Evolutionary conservation across 2,329 filamentous ascomycete genomes (phyloP).

Genomic region (Penicillium brasilianum): DNA sequence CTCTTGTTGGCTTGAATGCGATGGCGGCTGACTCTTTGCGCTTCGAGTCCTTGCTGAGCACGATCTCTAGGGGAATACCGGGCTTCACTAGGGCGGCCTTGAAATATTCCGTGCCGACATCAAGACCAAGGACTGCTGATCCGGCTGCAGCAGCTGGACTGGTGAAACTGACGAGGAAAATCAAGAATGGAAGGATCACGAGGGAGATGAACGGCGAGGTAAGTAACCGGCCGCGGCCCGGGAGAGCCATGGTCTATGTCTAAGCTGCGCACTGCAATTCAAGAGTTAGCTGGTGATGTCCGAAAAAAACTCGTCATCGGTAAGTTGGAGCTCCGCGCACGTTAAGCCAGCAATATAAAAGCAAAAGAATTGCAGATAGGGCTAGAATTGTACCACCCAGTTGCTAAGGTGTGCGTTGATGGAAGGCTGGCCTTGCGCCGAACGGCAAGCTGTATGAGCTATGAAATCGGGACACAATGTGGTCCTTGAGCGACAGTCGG

Average conservation of each 20-base stretch:
- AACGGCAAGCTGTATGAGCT: constrained; percentile 19
- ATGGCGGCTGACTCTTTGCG: constrained; percentile 92
- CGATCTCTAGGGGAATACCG: constrained; percentile 94
- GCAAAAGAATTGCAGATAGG: constrained; percentile 1
- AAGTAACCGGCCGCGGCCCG: constrained; percentile 35
- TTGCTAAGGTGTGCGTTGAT: constrained; percentile 23
- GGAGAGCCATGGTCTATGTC: constrained; percentile 40
- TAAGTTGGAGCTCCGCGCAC: background rate
- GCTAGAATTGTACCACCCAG: constrained; percentile 17
- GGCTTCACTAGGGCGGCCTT: constrained; percentile 96
- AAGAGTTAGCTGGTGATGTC: constrained; percentile 17
- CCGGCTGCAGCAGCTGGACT: constrained; percentile 63
- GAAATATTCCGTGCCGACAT: constrained; percentile 95
- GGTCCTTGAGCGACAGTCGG: background rate
- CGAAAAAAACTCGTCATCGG: background rate
- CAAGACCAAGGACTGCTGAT: constrained; percentile 85
- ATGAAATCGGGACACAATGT: constrained; percentile 10
- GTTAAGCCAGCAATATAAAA: constrained; percentile 20
- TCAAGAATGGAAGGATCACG: constrained; percentile 55
- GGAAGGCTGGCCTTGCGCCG: constrained; percentile 28
- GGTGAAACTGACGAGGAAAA: constrained; percentile 61
- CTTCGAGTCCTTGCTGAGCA: constrained; percentile 96
- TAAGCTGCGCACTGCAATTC: constrained; percentile 28
- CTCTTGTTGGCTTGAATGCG: constrained; percentile 85
- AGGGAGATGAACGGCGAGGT: constrained; percentile 48